A percentile compares a stretch with the other conserved stretches of the same genome.
These are phyloP conservation scores for Hypoxylon fuscum DNA, from an alignment of 495 filamentous ascomycete species.

Conservation along the genomic window DNA sequence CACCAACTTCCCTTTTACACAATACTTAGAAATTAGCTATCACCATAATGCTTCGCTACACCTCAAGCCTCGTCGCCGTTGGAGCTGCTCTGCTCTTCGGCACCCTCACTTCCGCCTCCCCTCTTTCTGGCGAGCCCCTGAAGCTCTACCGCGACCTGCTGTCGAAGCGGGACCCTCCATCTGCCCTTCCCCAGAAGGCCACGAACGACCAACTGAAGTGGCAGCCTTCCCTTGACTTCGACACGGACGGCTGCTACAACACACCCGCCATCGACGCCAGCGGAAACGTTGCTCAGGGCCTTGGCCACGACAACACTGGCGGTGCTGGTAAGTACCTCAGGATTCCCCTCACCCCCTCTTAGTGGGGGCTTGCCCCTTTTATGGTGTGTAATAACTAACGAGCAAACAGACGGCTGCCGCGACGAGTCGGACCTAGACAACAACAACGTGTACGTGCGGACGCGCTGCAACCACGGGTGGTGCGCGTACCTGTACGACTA, in stretches of 20 bases:
- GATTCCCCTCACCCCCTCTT: neutral
- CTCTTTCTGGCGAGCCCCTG: neutral
- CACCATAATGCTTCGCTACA: neutral
- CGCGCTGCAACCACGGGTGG: slow-evolving; percentile 43
- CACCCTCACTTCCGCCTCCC: neutral
- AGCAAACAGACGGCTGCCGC: slow-evolving; percentile 20
- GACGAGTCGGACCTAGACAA: slow-evolving; percentile 32
- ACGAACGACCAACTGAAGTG: slow-evolving; percentile 1
- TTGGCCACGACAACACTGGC: neutral
- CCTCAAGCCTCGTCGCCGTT: neutral
- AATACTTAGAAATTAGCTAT: neutral
- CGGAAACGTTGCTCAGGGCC: slow-evolving; percentile 26
- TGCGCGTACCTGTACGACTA: slow-evolving; percentile 45
- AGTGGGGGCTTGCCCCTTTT: neutral
- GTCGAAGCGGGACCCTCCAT: neutral
- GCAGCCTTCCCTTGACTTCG: slow-evolving; percentile 43
- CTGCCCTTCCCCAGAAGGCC: neutral
- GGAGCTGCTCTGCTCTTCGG: neutral
- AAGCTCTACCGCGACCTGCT: neutral
- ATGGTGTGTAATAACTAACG: neutral
- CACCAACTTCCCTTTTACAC: neutral
- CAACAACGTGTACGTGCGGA: slow-evolving; percentile 45
- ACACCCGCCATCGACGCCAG: slow-evolving; percentile 38
- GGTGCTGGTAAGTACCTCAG: neutral
- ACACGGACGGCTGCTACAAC: slow-evolving; percentile 48